Conservation (phyloP, 306 rosid genomes). For the Macrotyloma uniflorum region DNA sequence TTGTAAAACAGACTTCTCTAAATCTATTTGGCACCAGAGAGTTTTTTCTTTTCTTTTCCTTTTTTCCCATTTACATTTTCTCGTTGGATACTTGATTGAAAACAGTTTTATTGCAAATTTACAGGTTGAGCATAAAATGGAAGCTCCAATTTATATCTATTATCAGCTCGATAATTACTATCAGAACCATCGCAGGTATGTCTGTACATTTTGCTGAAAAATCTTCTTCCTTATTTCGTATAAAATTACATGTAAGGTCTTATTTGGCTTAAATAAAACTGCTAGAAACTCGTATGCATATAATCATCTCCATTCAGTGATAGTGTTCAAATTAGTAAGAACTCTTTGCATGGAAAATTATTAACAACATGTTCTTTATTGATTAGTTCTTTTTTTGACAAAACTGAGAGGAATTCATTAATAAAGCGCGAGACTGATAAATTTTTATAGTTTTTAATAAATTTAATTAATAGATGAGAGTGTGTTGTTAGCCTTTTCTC, state of each 20-base stretch:
- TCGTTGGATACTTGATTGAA: slow-evolving; percentile 15
- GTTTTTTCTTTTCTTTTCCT: not conserved
- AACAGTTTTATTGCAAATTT: slow-evolving; percentile 24
- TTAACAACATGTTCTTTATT: too few species aligned
- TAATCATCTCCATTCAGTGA: not conserved
- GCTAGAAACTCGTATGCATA: not conserved
- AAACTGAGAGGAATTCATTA: too few species aligned
- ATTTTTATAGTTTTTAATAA: too few species aligned
- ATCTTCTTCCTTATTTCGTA: not conserved
- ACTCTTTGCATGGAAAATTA: not conserved
- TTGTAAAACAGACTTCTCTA: slow-evolving; percentile 16
- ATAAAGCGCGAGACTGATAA: too few species aligned
- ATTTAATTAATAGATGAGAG: too few species aligned
- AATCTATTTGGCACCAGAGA: not conserved
- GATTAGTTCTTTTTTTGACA: too few species aligned
- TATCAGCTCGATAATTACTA: slow-evolving; percentile 83
- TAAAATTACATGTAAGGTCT: not conserved
- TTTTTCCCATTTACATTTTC: not conserved
- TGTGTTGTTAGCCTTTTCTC: too few species aligned
- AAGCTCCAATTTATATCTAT: slow-evolving; percentile 71
- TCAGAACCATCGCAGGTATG: slow-evolving; percentile 91
- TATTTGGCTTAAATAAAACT: not conserved
- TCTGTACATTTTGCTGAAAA: not conserved
- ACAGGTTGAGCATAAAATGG: slow-evolving; percentile 77
- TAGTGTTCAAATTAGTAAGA: not conserved